Percentiles rank a stretch among this genome's conserved stretches.
Conservation (phyloP, 2,329 filamentous ascomycete genomes). For the Alternaria brassicicola region DNA sequence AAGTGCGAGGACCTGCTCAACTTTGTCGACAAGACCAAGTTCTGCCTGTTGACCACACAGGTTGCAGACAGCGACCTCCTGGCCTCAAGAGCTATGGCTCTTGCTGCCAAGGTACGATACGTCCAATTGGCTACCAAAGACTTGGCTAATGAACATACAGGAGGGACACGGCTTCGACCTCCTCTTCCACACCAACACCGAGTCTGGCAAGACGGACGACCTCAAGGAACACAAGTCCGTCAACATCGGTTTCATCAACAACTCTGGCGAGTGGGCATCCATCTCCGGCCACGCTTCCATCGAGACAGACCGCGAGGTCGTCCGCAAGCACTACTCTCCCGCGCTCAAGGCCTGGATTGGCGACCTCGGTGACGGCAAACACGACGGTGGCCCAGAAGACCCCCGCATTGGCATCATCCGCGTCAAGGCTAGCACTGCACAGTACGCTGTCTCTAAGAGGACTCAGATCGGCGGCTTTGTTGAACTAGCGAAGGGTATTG, state of each 20-base stretch:
- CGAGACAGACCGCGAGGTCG: constrained; percentile 69
- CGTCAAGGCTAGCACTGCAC: constrained; percentile 73
- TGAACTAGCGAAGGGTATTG: constrained; percentile 76
- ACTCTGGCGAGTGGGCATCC: constrained; percentile 82
- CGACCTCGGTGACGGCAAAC: constrained; percentile 76
- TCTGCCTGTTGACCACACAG: constrained; percentile 86
- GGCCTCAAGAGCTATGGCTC: constrained; percentile 83
- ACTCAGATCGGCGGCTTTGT: constrained; percentile 68
- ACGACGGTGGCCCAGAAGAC: constrained; percentile 81
- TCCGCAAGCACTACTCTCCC: constrained; percentile 73
- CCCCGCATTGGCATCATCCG: constrained; percentile 82
- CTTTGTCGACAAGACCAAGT: constrained; percentile 77
- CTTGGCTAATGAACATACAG: constrained; percentile 51
- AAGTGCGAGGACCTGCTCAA: constrained; percentile 76
- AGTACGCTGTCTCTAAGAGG: constrained; percentile 70
- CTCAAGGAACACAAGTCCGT: constrained; percentile 72
- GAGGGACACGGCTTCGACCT: constrained; percentile 80
- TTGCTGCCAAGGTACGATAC: constrained; percentile 72
- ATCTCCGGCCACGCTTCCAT: constrained; percentile 75
- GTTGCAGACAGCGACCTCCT: constrained; percentile 69
- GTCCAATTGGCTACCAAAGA: neutral
- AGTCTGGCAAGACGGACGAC: constrained; percentile 86
- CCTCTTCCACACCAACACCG: constrained; percentile 90
- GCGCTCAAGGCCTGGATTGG: constrained; percentile 83
- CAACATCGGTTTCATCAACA: constrained; percentile 82